These are phyloP conservation scores for Neurospora hispaniola DNA, from an alignment of 495 filamentous ascomycete genomes.

Conservation along the genomic window DNA sequence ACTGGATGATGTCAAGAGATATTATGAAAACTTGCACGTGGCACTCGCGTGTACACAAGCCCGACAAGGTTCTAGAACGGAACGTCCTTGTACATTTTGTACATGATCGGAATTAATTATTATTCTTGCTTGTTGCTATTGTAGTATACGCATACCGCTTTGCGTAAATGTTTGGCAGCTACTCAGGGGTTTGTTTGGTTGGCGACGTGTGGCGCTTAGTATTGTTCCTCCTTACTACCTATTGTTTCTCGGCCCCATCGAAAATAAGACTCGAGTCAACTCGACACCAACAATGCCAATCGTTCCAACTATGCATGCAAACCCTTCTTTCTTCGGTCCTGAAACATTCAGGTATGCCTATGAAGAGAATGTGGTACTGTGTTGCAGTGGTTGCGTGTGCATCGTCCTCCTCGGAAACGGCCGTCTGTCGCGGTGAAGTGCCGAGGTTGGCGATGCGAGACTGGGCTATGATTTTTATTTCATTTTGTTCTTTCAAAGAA, in stretches of 20 bases:
- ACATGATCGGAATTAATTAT: not conserved
- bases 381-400: not conserved
- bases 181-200: not conserved
- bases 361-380: not conserved
- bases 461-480: not conserved
- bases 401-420: not conserved
- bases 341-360: not conserved
- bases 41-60: not conserved
- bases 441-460: not conserved
- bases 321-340: not conserved
- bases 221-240: constrained; percentile 21
- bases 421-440: not conserved
- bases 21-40: not conserved
- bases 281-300: not conserved
- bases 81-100: not conserved
- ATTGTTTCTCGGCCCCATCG: constrained; percentile 14
- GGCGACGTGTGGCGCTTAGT: constrained; percentile 8
- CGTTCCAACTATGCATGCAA: not conserved
- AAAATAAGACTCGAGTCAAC: not conserved
- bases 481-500: not conserved
- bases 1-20: not conserved
- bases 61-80: not conserved
- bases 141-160: not conserved
- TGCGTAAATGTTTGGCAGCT: not conserved
- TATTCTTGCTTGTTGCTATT: not conserved